These are phyloP conservation scores for Glaciozyma antarctica DNA, from an alignment of 768 basidiomycete genomes.

Conservation along the genomic window DNA sequence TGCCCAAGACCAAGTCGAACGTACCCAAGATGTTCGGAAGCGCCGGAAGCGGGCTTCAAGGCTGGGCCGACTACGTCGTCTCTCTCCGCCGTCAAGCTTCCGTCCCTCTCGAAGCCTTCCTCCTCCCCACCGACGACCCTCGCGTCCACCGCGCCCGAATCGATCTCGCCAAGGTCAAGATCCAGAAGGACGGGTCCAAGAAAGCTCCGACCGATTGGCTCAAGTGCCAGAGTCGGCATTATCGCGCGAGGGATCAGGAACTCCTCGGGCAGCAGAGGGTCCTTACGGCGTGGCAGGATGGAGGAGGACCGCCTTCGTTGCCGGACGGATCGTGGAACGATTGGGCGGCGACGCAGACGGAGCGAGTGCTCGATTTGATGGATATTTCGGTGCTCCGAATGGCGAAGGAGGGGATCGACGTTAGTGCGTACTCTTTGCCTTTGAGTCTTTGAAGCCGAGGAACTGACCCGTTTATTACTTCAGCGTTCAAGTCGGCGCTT, in stretches of 20 bases:
- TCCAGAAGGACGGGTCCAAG: conserved; percentile 50
- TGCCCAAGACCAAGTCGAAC: conserved; percentile 50
- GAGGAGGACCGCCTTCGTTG: conserved; percentile 64
- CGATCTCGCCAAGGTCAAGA: conserved; percentile 52
- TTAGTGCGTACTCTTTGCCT: conserved; percentile 42
- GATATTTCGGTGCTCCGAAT: conserved; percentile 79
- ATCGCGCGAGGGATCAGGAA: conserved; percentile 75
- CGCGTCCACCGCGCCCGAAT: conserved; percentile 73
- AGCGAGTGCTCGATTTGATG: conserved; percentile 90
- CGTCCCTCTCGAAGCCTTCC: conserved; percentile 78
- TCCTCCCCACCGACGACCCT: conserved; percentile 82
- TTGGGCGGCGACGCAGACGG: conserved; percentile 86
- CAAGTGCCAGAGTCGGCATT: conserved; percentile 84
- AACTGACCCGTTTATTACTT: background rate
- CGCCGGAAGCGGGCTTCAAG: background rate
- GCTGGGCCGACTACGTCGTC: conserved; percentile 54
- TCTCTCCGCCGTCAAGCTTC: conserved; percentile 69
- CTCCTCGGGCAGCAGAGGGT: conserved; percentile 70
- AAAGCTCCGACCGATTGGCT: conserved; percentile 71
- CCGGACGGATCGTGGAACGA: conserved; percentile 88
- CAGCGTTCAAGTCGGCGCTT: conserved; percentile 45
- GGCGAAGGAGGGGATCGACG: conserved; percentile 72
- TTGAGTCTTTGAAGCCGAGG: background rate
- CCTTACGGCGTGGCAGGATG: conserved; percentile 70
- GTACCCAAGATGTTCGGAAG: conserved; percentile 43